These are phyloP conservation scores for Neurospora terricola DNA, from an alignment of 495 filamentous ascomycete genomes.

Conservation along the genomic window DNA sequence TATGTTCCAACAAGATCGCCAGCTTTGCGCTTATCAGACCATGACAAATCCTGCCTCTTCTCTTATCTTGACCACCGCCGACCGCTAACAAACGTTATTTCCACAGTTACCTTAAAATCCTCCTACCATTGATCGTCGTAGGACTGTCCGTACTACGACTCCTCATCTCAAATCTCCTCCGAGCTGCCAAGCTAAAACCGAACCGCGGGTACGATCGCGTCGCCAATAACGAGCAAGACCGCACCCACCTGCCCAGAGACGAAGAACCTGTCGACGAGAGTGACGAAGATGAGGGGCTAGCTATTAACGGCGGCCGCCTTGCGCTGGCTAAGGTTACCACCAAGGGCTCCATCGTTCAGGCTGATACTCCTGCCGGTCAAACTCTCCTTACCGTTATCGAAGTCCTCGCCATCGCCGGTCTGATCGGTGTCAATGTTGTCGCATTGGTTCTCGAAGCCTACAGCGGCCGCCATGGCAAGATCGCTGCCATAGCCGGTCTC, in stretches of 20 bases:
- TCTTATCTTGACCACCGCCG: slow-evolving; percentile 6
- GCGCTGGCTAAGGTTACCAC: slow-evolving; percentile 53
- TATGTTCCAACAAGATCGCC: slow-evolving; percentile 34
- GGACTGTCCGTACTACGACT: slow-evolving; percentile 62
- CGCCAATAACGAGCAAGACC: slow-evolving; percentile 29
- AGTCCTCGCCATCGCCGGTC: slow-evolving; percentile 58
- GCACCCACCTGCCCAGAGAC: slow-evolving; percentile 36
- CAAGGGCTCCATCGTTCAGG: slow-evolving; percentile 56
- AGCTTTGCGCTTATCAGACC: background rate
- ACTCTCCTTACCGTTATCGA: slow-evolving; percentile 59
- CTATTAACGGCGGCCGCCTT: slow-evolving; percentile 38
- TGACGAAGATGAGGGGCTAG: slow-evolving; percentile 55
- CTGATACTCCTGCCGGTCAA: slow-evolving; percentile 69
- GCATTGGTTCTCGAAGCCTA: slow-evolving; percentile 40
- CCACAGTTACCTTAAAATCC: slow-evolving; percentile 69
- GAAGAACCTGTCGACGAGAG: slow-evolving; percentile 38
- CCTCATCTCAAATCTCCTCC: slow-evolving; percentile 39
- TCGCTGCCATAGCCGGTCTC: slow-evolving; percentile 56
- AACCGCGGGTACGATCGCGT: slow-evolving; percentile 40
- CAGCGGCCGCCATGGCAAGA: slow-evolving; percentile 17
- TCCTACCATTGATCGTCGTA: slow-evolving; percentile 67
- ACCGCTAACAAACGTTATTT: slow-evolving; percentile 3
- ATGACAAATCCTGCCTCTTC: background rate
- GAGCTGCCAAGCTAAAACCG: slow-evolving; percentile 36
- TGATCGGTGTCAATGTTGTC: slow-evolving; percentile 56